Evolutionary conservation across 129 eudicot genomes (phyloP).

Genomic region (carrot (Daucus carota)): DNA sequence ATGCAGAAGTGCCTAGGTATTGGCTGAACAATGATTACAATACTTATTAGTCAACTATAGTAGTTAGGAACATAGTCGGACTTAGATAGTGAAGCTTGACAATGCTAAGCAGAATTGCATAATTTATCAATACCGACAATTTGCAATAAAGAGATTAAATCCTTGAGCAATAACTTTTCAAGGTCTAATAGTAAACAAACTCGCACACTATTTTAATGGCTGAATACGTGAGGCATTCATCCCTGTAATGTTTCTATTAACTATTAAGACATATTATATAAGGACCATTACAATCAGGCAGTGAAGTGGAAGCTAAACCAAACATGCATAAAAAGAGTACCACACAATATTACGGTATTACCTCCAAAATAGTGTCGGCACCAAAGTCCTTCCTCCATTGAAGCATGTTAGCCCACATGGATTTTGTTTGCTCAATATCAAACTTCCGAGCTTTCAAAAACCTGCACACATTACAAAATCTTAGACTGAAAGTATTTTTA

Average conservation of each 20-base stretch:
- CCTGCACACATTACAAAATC: slow-evolving; percentile 27
- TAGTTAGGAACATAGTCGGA: not conserved
- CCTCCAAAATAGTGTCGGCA: slow-evolving; percentile 65
- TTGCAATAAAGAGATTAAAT: not conserved
- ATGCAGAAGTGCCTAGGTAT: not conserved
- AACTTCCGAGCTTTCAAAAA: slow-evolving; percentile 76
- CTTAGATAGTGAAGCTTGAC: not conserved
- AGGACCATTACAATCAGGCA: not conserved
- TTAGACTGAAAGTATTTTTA: not conserved
- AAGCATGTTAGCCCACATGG: slow-evolving; percentile 84
- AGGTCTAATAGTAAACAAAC: not conserved
- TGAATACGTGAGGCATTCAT: not conserved
- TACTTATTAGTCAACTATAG: not conserved
- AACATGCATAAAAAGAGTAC: not conserved
- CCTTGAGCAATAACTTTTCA: not conserved
- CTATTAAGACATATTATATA: not conserved
- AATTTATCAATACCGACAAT: not conserved
- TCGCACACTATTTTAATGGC: not conserved
- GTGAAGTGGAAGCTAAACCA: not conserved
- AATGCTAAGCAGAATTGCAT: not conserved
- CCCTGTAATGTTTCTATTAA: not conserved
- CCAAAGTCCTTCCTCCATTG: slow-evolving; percentile 90
- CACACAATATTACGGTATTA: slow-evolving; percentile 15
- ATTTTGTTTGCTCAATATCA: slow-evolving; percentile 52
- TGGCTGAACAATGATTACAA: slow-evolving; percentile 2